Evolutionary conservation across 179 eudicot species (phyloP), one percentile per base, ranked within the genome.

Genomic region (Sideroxylon spinosum): DNA sequence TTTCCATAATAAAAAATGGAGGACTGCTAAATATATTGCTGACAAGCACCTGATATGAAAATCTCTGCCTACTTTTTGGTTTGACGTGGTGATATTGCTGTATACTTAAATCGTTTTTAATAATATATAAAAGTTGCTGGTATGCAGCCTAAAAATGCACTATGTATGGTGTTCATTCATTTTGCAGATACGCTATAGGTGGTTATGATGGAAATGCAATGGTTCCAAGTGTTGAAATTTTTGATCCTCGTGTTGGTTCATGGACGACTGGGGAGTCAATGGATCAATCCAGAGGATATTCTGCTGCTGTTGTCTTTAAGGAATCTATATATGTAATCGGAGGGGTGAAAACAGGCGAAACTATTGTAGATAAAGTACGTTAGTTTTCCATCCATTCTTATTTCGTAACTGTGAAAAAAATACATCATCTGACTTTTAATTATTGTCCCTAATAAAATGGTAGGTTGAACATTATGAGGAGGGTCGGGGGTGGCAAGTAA

Each of bases 391-490:
- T 52, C 3, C 44, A 20, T 53, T 14, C 32, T 8, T 14, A 44
- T 53, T 25, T 6, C 26, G 12, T 16, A 50, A 7, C 7, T 64
- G 26, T 63, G 78, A 14, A 10, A 28, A 73, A 25, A 14, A 52
- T n/a, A 9, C 6, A 75, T 61, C 19, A 59, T 22, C 75, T 28
- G 62, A 53, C 53, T 17, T 32, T 72, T 1, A 10, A 5, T 48
- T 25, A 37, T 9, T 26, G 9, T 23, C 13, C 13, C 22, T 4
- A 9, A 52, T 9, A 49, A 26, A 8, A 32, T 81, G 71, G 74
- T 90, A 93, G 98, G 87, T 92, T 78, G 95, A 93, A 78, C 77
- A 85, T 66, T 93, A 87, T 78, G 78, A 87, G 63, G 97, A 93
- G 63, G 92, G 88, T 22, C 66, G 81, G 65, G 97, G 97, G 46